Base-by-base conservation (phyloP, 176 grass and related monocot genomes). In the Triticum urartu region DNA sequence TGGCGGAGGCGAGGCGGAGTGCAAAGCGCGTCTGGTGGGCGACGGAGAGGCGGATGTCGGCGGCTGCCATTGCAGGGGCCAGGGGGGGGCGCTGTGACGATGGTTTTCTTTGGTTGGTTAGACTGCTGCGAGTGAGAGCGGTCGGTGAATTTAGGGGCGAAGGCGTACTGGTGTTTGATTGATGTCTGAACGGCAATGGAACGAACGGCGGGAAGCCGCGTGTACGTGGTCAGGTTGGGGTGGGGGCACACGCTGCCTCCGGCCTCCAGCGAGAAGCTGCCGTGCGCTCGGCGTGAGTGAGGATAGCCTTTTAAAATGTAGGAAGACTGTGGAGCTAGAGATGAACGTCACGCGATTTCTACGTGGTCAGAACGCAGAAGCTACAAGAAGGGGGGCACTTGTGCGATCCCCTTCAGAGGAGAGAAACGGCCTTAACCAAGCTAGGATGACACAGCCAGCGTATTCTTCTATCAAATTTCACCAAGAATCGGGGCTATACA, bases 11-110 rank as follows among this genome's bases (percentile, higher is more conserved):
- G 21, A 95, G 85, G 75, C 84, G 87, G 48, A 95, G 84, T 7
- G 92, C 88, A 87, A 94, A 92, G 77, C 75, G 22, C 9, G 92
- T 98, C 67, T 98, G 93, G 42, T 88, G 72, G 54, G 79, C 79
- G 91, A 98, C 90, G 56, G 89, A 95, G 54, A 87, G 59, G 20
- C 91, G 86, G 59, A 93, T 56, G 81, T 89, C 92, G 48, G 83
- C 52, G 69, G 83, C 59, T 35, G 77, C 83, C 87, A 91, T 91
- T 84, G 18, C 11, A 39, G 20, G 26, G 26, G 26, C 26, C 26
- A 26, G 26, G 0, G 26, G 26, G 26, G 26, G 26, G 26, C 26
- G 26, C 26, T 26, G 26, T 26, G 26, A 26, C 26, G 26, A 26
- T 18, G 17, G 87, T 48, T 64, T 7, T 32, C 30, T 68, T 59